phyloP scores from a whole-genome alignment of 305 asterid species.

The Stenogyne calaminthoides region DNA sequence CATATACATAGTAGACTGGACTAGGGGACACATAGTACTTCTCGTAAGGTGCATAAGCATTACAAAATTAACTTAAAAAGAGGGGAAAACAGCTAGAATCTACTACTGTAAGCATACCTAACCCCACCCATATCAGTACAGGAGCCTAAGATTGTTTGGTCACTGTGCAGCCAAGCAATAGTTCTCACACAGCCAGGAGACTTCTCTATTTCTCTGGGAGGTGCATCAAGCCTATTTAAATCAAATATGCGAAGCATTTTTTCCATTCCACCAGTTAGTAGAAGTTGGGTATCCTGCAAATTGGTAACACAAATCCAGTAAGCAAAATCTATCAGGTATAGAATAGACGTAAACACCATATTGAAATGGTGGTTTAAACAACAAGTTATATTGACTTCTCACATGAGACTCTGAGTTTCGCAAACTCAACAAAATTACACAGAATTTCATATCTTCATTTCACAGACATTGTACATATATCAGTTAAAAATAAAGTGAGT shows the following conservation, averaged over 20 bases:
- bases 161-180: slow-evolving; percentile 89
- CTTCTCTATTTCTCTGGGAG: slow-evolving; percentile 84
- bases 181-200: slow-evolving; percentile 93
- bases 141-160: slow-evolving; percentile 88
- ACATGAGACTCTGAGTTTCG: neutral
- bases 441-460: neutral
- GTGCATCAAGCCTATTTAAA: slow-evolving; percentile 79
- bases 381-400: neutral
- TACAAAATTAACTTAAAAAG: neutral
- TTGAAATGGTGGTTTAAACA: neutral
- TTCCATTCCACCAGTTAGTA: slow-evolving; percentile 91
- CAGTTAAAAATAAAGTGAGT: neutral
- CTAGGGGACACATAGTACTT: neutral
- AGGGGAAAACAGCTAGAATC: neutral
- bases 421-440: neutral
- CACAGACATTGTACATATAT: neutral
- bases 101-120: slow-evolving; percentile 53
- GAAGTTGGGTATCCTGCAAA: slow-evolving; percentile 69
- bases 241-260: slow-evolving; percentile 80
- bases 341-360: neutral
- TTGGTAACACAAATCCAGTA: slow-evolving; percentile 26
- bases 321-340: slow-evolving; percentile 2
- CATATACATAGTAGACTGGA: neutral
- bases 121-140: slow-evolving; percentile 90
- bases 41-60: neutral